Evolutionary conservation across 2,329 filamentous ascomycete genomes (phyloP).

Genomic region (Alternaria longipes): DNA sequence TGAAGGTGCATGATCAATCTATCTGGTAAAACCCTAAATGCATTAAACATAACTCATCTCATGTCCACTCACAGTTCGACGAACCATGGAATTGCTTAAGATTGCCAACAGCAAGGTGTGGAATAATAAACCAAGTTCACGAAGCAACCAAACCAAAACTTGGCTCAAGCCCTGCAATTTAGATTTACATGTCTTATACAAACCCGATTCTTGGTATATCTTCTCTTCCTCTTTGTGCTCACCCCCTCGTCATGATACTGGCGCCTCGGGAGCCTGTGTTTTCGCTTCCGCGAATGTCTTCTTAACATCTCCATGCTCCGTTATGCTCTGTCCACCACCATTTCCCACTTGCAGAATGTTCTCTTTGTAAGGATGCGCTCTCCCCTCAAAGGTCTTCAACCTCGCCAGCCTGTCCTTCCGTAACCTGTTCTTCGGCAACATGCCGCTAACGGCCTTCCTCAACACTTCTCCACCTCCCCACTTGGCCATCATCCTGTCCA

Average conservation of each 20-base stretch:
- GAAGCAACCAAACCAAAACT: not conserved
- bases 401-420: constrained; percentile 86
- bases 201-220: not conserved
- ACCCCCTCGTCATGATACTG: constrained; percentile 28
- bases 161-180: not conserved
- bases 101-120: not conserved
- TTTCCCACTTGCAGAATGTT: constrained; percentile 78
- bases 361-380: constrained; percentile 86
- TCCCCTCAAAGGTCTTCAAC: constrained; percentile 96
- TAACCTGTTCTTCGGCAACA: constrained; percentile 96
- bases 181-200: constrained; percentile 6
- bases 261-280: constrained; percentile 21
- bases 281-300: constrained; percentile 44
- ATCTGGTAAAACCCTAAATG: not conserved
- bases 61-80: not conserved
- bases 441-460: constrained; percentile 90
- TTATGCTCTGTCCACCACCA: constrained; percentile 46
- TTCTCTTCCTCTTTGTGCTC: not conserved
- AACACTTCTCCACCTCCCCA: constrained; percentile 92
- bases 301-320: constrained; percentile 50
- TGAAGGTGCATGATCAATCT: not conserved
- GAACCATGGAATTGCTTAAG: not conserved
- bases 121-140: not conserved
- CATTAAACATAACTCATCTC: not conserved
- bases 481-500: constrained; percentile 95